phyloP scores from a whole-genome alignment of 345 rosid genomes.

The Brassica carinata region DNA sequence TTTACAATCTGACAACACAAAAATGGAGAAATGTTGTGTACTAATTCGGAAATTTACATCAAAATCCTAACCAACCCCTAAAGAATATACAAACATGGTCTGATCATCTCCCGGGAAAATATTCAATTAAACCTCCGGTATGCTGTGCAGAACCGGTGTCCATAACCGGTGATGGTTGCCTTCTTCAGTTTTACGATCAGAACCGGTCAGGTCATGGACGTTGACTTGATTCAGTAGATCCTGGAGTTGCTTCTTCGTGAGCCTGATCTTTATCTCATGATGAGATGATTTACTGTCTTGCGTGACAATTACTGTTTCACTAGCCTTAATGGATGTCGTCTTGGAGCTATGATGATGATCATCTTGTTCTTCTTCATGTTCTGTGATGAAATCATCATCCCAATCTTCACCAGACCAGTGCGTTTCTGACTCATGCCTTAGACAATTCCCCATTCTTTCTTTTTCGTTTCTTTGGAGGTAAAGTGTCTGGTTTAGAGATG shows the following conservation, averaged over 20 bases:
- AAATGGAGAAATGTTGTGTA: not conserved
- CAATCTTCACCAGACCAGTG: slow-evolving; percentile 47
- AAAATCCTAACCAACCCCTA: slow-evolving; percentile 9
- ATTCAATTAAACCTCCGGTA: slow-evolving; percentile 62
- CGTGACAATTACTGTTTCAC: not conserved
- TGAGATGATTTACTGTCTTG: slow-evolving; percentile 22
- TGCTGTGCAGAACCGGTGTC: slow-evolving; percentile 71
- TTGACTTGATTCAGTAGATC: slow-evolving; percentile 50
- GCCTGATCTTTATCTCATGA: slow-evolving; percentile 68
- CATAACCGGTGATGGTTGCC: slow-evolving; percentile 45
- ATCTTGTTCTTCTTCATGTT: slow-evolving; percentile 8
- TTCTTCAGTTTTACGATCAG: slow-evolving; percentile 11
- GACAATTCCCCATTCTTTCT: slow-evolving; percentile 39
- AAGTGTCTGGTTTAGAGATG: not conserved
- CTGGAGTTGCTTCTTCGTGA: slow-evolving; percentile 66
- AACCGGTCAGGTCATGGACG: slow-evolving; percentile 46
- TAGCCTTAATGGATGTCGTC: not conserved
- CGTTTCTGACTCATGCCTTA: slow-evolving; percentile 40
- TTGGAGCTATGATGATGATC: slow-evolving; percentile 11
- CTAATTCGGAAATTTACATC: not conserved
- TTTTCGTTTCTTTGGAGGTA: slow-evolving; percentile 6
- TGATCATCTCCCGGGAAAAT: not conserved
- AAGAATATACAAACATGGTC: slow-evolving; percentile 26
- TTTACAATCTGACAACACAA: slow-evolving; percentile 10
- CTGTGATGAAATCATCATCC: slow-evolving; percentile 35